Conservation (phyloP, 768 basidiomycete species). For the Phylloporus sp. region DNA sequence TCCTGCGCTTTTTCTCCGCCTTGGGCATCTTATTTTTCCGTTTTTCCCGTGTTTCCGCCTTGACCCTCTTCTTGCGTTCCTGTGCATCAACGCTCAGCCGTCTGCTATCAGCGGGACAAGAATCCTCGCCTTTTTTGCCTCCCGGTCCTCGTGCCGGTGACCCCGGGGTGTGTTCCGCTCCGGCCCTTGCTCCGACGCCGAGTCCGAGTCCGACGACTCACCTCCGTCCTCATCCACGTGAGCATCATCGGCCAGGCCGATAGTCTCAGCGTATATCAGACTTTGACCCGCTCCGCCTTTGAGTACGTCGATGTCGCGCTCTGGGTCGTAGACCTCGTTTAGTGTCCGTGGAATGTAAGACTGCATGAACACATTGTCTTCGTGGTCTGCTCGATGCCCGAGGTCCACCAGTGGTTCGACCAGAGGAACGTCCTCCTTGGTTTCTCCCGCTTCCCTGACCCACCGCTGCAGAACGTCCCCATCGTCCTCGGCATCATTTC, state of each 20-base stretch:
- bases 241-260: slow-evolving; percentile 62
- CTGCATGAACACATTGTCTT: slow-evolving; percentile 84
- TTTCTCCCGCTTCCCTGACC: slow-evolving; percentile 39
- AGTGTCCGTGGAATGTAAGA: slow-evolving; percentile 92
- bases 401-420: slow-evolving; percentile 10
- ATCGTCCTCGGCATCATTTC: slow-evolving; percentile 26
- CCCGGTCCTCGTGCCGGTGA: slow-evolving; percentile 89
- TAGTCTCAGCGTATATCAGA: slow-evolving; percentile 85
- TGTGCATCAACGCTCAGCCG: slow-evolving; percentile 30
- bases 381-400: slow-evolving; percentile 44
- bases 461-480: slow-evolving; percentile 40
- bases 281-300: slow-evolving; percentile 63
- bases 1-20: slow-evolving; percentile 83
- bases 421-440: slow-evolving; percentile 13
- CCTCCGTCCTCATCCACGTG: slow-evolving; percentile 20
- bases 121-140: slow-evolving; percentile 73
- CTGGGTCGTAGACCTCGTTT: slow-evolving; percentile 92
- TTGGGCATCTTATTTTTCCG: slow-evolving; percentile 95
- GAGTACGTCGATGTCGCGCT: slow-evolving; percentile 81
- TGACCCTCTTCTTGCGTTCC: slow-evolving; percentile 90
- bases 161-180: slow-evolving; percentile 68
- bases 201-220: slow-evolving; percentile 25
- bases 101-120: slow-evolving; percentile 5
- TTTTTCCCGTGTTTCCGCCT: slow-evolving; percentile 83
- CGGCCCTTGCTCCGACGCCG: slow-evolving; percentile 31